A percentile compares a stretch with the other conserved stretches of the same genome.
These are phyloP conservation scores for Umbellularia californica DNA, from an alignment of 164 flowering plant species.

Conservation along the genomic window DNA sequence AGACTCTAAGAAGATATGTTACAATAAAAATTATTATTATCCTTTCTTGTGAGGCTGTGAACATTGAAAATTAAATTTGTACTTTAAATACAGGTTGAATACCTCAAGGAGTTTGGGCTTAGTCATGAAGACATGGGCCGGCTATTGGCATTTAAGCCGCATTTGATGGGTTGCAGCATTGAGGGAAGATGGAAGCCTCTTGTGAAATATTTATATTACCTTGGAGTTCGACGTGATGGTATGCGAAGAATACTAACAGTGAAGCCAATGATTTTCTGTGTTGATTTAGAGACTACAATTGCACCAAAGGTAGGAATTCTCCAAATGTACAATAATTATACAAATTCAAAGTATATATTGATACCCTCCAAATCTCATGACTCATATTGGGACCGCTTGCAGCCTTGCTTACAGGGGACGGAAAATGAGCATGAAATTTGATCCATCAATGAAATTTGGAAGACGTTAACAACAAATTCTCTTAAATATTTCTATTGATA, in stretches of 20 bases:
- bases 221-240: constrained; percentile 77
- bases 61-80: background rate
- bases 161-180: constrained; percentile 82
- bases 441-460: background rate
- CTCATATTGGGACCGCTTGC: background rate
- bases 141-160: constrained; percentile 80
- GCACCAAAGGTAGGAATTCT: constrained; percentile 73
- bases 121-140: constrained; percentile 57
- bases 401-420: background rate
- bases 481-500: background rate
- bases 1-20: background rate
- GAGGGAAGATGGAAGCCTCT: constrained; percentile 93
- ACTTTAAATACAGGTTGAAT: constrained; percentile 50
- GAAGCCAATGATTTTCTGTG: constrained; percentile 82
- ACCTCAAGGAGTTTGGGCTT: constrained; percentile 83
- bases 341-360: too few relatives aligned
- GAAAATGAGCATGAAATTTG: background rate
- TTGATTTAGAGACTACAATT: constrained; percentile 66
- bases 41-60: background rate
- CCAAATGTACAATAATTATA: too few relatives aligned
- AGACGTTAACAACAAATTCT: background rate
- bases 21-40: background rate
- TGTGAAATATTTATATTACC: constrained; percentile 80
- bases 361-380: background rate
- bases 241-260: constrained; percentile 76